These are phyloP conservation scores for Dendrobium officinale DNA, from an alignment of 106 monocot genomes.

Conservation along the genomic window DNA sequence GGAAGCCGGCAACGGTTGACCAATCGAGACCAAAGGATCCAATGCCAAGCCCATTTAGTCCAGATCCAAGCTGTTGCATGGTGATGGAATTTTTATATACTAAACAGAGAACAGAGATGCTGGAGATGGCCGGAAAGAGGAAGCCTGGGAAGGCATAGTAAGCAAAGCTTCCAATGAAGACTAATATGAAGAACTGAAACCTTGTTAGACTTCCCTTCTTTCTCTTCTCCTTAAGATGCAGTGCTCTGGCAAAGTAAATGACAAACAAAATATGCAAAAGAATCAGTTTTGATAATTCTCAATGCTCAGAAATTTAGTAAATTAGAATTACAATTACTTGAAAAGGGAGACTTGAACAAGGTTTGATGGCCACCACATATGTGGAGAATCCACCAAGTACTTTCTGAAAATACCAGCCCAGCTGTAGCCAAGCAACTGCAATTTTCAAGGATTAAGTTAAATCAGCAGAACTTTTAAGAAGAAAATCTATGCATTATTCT, in stretches of 20 bases:
- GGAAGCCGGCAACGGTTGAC: slow-evolving; percentile 22
- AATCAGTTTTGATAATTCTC: neutral
- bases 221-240: slow-evolving; percentile 40
- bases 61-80: slow-evolving; percentile 47
- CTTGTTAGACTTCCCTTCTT: slow-evolving; percentile 31
- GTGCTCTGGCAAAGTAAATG: slow-evolving; percentile 13
- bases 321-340: slow-evolving; percentile 12
- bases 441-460: neutral
- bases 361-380: slow-evolving; percentile 58
- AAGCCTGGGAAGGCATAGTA: slow-evolving; percentile 41
- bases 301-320: neutral
- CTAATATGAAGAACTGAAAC: slow-evolving; percentile 39
- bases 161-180: slow-evolving; percentile 27
- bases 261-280: neutral
- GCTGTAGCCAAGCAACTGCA: slow-evolving; percentile 45
- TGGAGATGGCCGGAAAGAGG: slow-evolving; percentile 38
- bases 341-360: slow-evolving; percentile 49
- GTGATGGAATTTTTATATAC: slow-evolving; percentile 37
- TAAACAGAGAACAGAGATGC: slow-evolving; percentile 35
- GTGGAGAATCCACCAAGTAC: slow-evolving; percentile 37
- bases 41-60: slow-evolving; percentile 37
- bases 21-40: slow-evolving; percentile 51
- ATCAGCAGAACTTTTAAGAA: neutral
- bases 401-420: slow-evolving; percentile 42
- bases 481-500: neutral